These are phyloP conservation scores for Zychaea mexicana DNA, from an alignment of 371 early-diverging fungal genomes.

Conservation along the genomic window DNA sequence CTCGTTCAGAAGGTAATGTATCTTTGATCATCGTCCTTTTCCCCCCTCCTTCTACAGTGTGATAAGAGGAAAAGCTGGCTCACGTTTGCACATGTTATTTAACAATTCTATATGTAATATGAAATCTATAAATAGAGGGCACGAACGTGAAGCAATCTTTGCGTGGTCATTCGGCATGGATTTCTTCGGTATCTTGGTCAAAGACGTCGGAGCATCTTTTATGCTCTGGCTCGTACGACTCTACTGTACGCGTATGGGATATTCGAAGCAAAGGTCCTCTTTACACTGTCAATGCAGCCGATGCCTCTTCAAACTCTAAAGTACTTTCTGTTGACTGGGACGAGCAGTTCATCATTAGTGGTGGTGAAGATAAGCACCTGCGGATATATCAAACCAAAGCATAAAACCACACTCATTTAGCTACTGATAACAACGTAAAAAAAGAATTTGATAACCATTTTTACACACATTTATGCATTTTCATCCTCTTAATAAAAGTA, in stretches of 20 bases:
- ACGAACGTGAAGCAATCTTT: slow-evolving; percentile 80
- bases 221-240: slow-evolving; percentile 86
- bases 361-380: slow-evolving; percentile 86
- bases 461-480: too few relatives aligned
- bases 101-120: not conserved
- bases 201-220: slow-evolving; percentile 73
- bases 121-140: slow-evolving; percentile 49
- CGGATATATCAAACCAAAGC: slow-evolving; percentile 66
- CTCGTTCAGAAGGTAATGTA: slow-evolving; percentile 67
- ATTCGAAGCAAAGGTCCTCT: slow-evolving; percentile 82
- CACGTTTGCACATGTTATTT: not conserved
- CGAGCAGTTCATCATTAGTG: slow-evolving; percentile 69
- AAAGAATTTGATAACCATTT: too few relatives aligned
- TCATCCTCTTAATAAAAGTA: too few relatives aligned
- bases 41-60: not conserved
- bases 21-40: not conserved
- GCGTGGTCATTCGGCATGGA: slow-evolving; percentile 80
- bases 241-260: slow-evolving; percentile 93
- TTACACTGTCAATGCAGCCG: slow-evolving; percentile 60
- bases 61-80: not conserved
- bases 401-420: not conserved
- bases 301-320: slow-evolving; percentile 61
- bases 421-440: not conserved
- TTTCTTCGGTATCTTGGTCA: slow-evolving; percentile 86
- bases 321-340: slow-evolving; percentile 83